Evolutionary conservation across 129 eudicot genomes (phyloP).

Genomic region (Mikania micrantha): DNA sequence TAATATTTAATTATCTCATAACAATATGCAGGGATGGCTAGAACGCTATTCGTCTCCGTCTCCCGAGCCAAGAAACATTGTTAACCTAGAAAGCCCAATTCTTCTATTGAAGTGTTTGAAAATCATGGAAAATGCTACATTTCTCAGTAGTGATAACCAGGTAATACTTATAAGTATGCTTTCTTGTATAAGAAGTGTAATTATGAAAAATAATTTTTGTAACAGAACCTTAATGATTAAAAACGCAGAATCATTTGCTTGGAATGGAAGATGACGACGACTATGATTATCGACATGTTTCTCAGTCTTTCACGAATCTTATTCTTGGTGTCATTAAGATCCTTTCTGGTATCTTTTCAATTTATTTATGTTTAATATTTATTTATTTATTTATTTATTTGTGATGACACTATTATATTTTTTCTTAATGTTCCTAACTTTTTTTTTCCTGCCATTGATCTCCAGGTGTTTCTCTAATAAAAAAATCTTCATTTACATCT

Average conservation of each 20-base stretch:
- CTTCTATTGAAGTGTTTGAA: conserved; percentile 79
- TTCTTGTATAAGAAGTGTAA: neutral
- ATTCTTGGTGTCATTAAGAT: conserved; percentile 65
- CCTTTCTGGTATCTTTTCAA: conserved; percentile 59
- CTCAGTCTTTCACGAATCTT: conserved; percentile 55
- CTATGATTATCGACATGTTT: conserved; percentile 35
- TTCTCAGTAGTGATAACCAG: conserved; percentile 86
- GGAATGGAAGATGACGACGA: conserved; percentile 54
- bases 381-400: neutral
- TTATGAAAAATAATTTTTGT: conserved; percentile 1
- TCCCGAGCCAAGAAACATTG: conserved; percentile 33
- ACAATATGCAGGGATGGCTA: conserved; percentile 58
- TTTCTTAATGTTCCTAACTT: neutral
- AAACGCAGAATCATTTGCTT: conserved; percentile 75
- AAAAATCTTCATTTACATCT: conserved; percentile 33
- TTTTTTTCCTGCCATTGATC: conserved; percentile 9
- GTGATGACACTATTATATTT: neutral
- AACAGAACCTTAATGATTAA: conserved; percentile 4
- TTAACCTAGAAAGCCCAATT: conserved; percentile 51
- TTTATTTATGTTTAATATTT: neutral
- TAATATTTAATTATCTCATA: neutral
- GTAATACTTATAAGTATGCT: conserved; percentile 22
- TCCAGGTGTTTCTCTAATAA: conserved; percentile 50
- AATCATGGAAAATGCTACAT: conserved; percentile 91
- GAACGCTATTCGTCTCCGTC: conserved; percentile 30